Evolutionary conservation across 768 basidiomycete genomes (phyloP).

Genomic region (Sarcomyxa edulis): DNA sequence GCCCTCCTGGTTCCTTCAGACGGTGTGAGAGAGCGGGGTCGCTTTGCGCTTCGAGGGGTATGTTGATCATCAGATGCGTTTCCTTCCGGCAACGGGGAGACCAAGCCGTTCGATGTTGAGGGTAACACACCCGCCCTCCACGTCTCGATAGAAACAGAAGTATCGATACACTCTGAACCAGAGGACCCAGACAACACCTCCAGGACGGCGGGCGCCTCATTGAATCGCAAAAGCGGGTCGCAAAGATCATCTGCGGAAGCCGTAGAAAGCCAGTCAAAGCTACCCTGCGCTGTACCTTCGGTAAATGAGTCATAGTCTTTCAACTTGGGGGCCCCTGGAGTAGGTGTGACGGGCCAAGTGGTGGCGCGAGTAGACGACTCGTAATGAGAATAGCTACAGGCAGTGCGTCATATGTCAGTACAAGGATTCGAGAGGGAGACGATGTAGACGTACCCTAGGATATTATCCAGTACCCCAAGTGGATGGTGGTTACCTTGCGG

Average conservation of each 20-base stretch:
- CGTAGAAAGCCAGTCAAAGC: constrained; percentile 41
- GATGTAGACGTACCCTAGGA: no score
- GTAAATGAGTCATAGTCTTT: constrained; percentile 58
- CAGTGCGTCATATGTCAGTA: no score
- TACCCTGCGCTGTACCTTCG: constrained; percentile 49
- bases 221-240: no score
- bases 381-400: no score
- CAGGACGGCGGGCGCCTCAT: constrained; percentile 23
- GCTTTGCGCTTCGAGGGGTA: constrained; percentile 21
- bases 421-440: no score
- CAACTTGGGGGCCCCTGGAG: constrained; percentile 41
- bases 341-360: neutral
- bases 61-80: constrained; percentile 4
- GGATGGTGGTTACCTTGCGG: constrained; percentile 12
- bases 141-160: constrained; percentile 26
- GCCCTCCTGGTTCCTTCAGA: constrained; percentile 23
- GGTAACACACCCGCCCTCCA: constrained; percentile 41
- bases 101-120: constrained; percentile 13
- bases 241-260: constrained; percentile 29
- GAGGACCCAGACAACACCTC: constrained; percentile 24
- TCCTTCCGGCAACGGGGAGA: constrained; percentile 1
- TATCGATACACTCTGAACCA: constrained; percentile 19
- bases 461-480: neutral
- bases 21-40: constrained; percentile 32
- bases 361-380: constrained; percentile 2